Base-by-base conservation (phyloP, 768 basidiomycete species). In the Russula brevipes region DNA sequence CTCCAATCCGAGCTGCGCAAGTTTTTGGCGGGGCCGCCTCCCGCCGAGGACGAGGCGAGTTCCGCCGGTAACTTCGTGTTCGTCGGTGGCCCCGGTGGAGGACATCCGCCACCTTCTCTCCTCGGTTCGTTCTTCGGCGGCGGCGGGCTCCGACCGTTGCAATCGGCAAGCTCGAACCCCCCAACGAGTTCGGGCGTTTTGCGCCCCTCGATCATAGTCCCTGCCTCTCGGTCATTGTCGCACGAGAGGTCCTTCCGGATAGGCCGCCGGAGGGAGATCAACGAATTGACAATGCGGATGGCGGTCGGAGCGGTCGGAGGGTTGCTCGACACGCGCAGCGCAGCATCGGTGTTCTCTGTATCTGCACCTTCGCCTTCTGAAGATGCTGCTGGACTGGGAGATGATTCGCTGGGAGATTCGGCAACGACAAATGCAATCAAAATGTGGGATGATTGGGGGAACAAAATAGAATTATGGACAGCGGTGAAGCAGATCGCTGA, bases 221-320 rank as follows among this genome's bases (percentile, higher is more conserved):
- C 91, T 4, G 71, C 75, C 17, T 71, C 74, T 3, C 83, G 91
- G 12, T 85, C 86, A 11, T 70, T 77, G 33, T 66, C 70, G 2
- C 73, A 76, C 11, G 91, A 94, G 70, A 79, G 78, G 49, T 73
- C 76, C 8, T 81, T 77, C 54, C 82, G 91, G 51, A 77, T 86
- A 63, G 74, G 76, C 4, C 77, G 91, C 41, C 78, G 91, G 61
- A 78, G 83, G 60, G 87, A 92, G 68, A 83, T 91, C 59, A 94
- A 94, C 71, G 86, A 90, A 69, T 75, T 94, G 50, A 85, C 83
- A 0, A 87, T 91, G 80, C 83, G 89, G n/a, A 90, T 91, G 85
- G 91, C 84, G 5, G 79, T 92, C 42, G 88, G 87, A 39, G 81
- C 82, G 0, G 80, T 91, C 7, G 91, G 91, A 10, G 92, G 91